Evolutionary conservation across 345 rosid genomes (phyloP).

Genomic region (Leavenworthia alabamica): DNA sequence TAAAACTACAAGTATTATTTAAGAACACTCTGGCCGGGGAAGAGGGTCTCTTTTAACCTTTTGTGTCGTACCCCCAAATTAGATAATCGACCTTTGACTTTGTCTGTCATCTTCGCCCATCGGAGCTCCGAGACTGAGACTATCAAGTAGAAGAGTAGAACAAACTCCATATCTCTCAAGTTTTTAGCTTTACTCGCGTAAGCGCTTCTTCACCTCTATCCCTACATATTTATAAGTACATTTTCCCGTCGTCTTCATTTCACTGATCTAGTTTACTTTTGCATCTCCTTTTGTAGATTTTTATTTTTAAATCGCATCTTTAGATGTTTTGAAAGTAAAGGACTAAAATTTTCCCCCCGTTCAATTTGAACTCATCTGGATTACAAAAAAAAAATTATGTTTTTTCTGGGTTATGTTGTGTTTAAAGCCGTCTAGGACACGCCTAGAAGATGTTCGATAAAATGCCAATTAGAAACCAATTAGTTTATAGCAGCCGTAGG

Average conservation of each 20-base stretch:
- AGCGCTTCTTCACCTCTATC: constrained; percentile 1
- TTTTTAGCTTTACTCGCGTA: constrained; percentile 2
- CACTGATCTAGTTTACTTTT: neutral
- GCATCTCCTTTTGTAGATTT: neutral
- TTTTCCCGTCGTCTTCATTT: neutral
- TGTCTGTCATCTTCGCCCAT: neutral
- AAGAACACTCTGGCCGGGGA: neutral
- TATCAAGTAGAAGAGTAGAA: neutral
- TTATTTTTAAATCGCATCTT: neutral
- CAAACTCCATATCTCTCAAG: constrained; percentile 6
- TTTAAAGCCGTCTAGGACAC: neutral
- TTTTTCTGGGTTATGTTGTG: neutral
- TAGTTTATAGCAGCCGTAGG: neutral
- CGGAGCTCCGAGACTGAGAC: constrained; percentile 1
- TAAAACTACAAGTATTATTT: too few relatives aligned
- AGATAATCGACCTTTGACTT: neutral
- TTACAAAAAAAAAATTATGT: neutral
- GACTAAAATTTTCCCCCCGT: neutral
- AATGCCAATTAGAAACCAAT: constrained; percentile 11
- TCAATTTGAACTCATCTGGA: neutral
- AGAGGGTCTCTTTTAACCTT: neutral
- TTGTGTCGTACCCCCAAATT: neutral
- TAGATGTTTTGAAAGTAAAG: neutral
- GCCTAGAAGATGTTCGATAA: constrained; percentile 22
- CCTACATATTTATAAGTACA: neutral